Base-by-base conservation (phyloP, 2,329 filamentous ascomycete species). In the Aspergillus novoparasiticus region DNA sequence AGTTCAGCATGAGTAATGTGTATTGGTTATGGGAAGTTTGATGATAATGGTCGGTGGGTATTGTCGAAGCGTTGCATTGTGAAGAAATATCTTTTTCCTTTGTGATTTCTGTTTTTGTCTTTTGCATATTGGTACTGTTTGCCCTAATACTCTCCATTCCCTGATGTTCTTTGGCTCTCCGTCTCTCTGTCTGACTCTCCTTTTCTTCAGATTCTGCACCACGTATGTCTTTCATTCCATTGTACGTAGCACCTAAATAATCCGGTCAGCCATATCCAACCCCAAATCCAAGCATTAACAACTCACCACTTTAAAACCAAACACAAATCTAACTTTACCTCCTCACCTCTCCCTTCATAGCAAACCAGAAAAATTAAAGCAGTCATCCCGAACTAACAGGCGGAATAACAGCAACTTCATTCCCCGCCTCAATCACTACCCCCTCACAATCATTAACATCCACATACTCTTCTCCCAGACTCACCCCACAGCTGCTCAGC, bases 341-440 rank as follows among this genome's bases (percentile, higher is more conserved):
- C 43, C 11, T 26, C 34, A 2, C 14, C 45, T 3, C 45, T 16
- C 9, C 14, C 45, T 54, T 51, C 36, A 28, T 43, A n/a, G 8
- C 5, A n/a, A 57, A 46, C 23, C 21, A 57, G 23, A 6, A 59
- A 59, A 57, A 46, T 53, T 61, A 34, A 45, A 32, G n/a, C 23
- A 19, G 61, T 70, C 64, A 82, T 28, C 80, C 80, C 60, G 80
- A 82, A 70, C 80, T 82, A 60, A 82, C 81, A 58, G 81, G 81
- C 56, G 81, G 81, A 66, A 82, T 81, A 64, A 82, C 73, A 19
- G 78, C 81, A 59, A 82, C 79, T 65, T 82, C 81, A 57, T 80
- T 75, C 16, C 79, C 79, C 6, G 65, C 59, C 48, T 67, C 57
- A 62, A 82, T 80, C 36, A 78, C 57, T 11, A 68, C 64, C 3